phyloP scores from a whole-genome alignment of 169 alveolate genomes.

The Plasmodium yoelii region DNA sequence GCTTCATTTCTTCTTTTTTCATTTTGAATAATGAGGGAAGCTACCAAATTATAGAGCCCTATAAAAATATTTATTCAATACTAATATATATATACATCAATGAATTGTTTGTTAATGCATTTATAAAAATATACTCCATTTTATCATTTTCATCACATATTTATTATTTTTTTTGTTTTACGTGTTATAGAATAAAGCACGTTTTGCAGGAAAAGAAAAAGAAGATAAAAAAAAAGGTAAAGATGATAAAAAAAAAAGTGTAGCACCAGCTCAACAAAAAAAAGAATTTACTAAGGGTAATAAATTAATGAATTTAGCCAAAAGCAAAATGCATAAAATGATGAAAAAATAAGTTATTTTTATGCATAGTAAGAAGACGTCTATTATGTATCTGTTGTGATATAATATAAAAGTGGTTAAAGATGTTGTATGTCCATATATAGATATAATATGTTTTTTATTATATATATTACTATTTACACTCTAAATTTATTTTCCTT shows the following conservation, averaged over 20 bases:
- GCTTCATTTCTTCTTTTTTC: conserved; percentile 28
- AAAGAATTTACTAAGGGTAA: conserved; percentile 24
- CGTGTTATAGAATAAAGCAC: conserved; percentile 39
- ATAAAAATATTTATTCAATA: background rate
- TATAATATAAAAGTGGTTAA: background rate
- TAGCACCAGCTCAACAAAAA: conserved; percentile 47
- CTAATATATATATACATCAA: background rate
- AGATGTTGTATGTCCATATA: background rate
- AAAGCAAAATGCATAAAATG: conserved; percentile 66
- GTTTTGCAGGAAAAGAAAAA: conserved; percentile 41
- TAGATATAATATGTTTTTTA: background rate
- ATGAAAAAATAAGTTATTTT: conserved; percentile 40
- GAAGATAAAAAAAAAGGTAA: conserved; percentile 64
- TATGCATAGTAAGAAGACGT: background rate
- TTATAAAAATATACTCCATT: background rate
- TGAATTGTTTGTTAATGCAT: background rate
- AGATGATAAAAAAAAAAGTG: conserved; percentile 51
- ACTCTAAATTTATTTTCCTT: background rate
- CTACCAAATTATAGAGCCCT: background rate
- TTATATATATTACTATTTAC: background rate
- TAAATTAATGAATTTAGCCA: conserved; percentile 29
- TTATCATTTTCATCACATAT: background rate
- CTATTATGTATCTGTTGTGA: background rate
- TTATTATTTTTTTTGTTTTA: background rate
- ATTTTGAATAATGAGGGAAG: conserved; percentile 10